Evolutionary conservation across 2,329 filamentous ascomycete species (phyloP), one percentile per base, ranked within the genome.

Genomic region (Chrysoporthe deuterocubensis): DNA sequence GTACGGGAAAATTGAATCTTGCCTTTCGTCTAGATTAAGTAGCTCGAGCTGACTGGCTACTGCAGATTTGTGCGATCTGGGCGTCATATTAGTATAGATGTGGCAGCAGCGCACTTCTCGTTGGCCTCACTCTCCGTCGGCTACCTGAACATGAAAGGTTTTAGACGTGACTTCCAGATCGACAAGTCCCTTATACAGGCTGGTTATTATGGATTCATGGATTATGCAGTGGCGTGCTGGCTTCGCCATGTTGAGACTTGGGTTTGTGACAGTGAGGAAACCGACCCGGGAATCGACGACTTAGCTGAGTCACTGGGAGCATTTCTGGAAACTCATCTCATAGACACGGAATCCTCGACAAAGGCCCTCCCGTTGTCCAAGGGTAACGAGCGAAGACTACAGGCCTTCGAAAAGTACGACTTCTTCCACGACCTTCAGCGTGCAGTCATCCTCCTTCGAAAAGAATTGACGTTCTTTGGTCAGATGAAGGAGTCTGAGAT

Each of bases 1-100:
- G 75, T 79, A 72, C 67, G 72, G 32, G 62, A 16, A 34, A 1
- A 18, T 11, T 32, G 8, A 1, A 26, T 32, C 8, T 3, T 13
- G 11, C 8, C 21, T n/a, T 4, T 32, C 11, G 11, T n/a, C 11
- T 9, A 16, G 3, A 32, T 5, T 54, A n/a, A n/a, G 5, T 40
- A 6, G 16, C 46, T n/a, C 18, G n/a, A 9, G 4, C 42, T 59
- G 32, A 62, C 59, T 9, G 13, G 13, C 42, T 21, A 16, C 62
- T 50, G 56, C 61, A 66, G 58, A 4, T 62, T 60, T 66, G 8
- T 62, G 48, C 3, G 11, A 61, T n/a, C 62, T 68, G 62, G 61
- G 18, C 67, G 59, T 62, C 56, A 71, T 67, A 61, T 72, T 18
- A n/a, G 4, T 3, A 13, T 57, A 11, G 43, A 66, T 13, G 11